phyloP scores from a whole-genome alignment of 345 rosid species.

The Gossypioides kirkii region DNA sequence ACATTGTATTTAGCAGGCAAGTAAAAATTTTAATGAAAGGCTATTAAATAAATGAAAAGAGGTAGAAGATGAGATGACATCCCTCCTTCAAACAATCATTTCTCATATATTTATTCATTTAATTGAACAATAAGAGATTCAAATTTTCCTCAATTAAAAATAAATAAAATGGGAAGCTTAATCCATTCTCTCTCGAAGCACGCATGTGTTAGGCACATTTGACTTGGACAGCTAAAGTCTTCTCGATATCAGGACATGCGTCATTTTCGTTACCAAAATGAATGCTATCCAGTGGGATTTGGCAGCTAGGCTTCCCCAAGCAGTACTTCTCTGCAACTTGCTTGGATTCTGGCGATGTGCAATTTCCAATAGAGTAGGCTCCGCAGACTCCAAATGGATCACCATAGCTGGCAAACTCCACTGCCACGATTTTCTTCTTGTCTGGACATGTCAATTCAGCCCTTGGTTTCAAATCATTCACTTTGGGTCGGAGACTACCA shows the following conservation, averaged over 20 bases:
- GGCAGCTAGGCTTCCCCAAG: constrained; percentile 54
- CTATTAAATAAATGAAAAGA: no score
- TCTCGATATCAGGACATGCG: constrained; percentile 36
- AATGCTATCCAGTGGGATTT: constrained; percentile 40
- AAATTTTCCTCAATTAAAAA: no score
- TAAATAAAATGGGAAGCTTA: background rate
- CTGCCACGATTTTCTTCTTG: constrained; percentile 39
- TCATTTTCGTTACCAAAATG: constrained; percentile 34
- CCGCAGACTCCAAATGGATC: constrained; percentile 74
- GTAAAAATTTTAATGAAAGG: no score
- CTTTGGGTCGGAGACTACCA: constrained; percentile 27
- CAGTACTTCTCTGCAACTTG: constrained; percentile 58
- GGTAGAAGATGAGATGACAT: no score
- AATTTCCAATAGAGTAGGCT: constrained; percentile 40
- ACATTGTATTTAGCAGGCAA: no score
- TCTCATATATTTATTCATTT: no score
- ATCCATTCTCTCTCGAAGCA: background rate
- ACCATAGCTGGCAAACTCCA: constrained; percentile 85
- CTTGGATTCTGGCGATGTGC: constrained; percentile 48
- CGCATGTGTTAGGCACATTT: constrained; percentile 30
- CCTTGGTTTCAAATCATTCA: constrained; percentile 36
- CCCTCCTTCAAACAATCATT: no score
- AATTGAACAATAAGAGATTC: no score
- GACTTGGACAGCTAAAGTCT: constrained; percentile 68
- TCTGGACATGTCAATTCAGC: constrained; percentile 51